Evolutionary conservation across 192 early-diverging fungal genomes (phyloP).

Genomic region (Glomus cerebriforme): DNA sequence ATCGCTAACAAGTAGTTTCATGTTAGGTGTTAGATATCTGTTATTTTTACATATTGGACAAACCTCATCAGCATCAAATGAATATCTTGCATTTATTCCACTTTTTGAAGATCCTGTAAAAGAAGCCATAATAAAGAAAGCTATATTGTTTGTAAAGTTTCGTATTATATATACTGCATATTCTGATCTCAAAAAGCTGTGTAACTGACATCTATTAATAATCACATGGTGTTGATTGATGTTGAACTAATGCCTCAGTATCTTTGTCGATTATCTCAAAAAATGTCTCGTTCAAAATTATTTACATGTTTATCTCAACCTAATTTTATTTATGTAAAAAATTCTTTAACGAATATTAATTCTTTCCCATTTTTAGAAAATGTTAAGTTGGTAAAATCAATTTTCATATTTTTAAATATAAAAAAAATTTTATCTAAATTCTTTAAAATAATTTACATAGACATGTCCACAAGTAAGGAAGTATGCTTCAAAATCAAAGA

Average conservation of each 20-base stretch:
- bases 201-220: no score
- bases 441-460: not conserved
- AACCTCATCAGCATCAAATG: constrained; percentile 35
- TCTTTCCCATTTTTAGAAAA: not conserved
- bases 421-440: constrained; percentile 4
- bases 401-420: not conserved
- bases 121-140: constrained; percentile 18
- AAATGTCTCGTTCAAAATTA: no score
- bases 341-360: not conserved
- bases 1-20: constrained; percentile 88
- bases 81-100: constrained; percentile 14
- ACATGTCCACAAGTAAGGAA: not conserved
- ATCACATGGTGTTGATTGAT: no score
- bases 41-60: constrained; percentile 85
- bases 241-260: no score
- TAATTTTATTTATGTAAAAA: not conserved
- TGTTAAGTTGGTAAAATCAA: not conserved
- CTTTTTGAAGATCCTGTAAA: constrained; percentile 23
- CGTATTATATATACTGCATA: no score
- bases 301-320: not conserved
- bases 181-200: no score
- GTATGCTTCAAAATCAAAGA: constrained; percentile 10
- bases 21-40: constrained; percentile 81
- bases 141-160: no score
- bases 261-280: no score